A percentile compares a stretch with the other conserved stretches of the same genome.
Evolutionary conservation across 805 yeast genomes (phyloP).

Genomic region (Candida xyloterini): DNA sequence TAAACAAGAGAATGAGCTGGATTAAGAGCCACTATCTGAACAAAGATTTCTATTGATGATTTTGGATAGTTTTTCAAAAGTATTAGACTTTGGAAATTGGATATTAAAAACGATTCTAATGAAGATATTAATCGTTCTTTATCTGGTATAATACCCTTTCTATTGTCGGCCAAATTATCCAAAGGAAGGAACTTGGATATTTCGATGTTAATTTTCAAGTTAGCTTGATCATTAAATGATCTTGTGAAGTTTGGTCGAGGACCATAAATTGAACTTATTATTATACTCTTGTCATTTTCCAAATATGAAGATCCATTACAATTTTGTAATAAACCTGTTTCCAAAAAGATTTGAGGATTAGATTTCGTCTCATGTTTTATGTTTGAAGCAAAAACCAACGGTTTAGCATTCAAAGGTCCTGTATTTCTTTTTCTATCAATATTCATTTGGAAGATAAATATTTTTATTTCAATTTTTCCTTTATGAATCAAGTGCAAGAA

Average conservation of each 20-base stretch:
- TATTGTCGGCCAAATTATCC: slow-evolving; percentile 28
- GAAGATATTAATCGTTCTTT: slow-evolving; percentile 22
- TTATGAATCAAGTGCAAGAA: slow-evolving; percentile 6
- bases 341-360: slow-evolving; percentile 42
- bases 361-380: slow-evolving; percentile 17
- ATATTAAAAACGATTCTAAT: slow-evolving; percentile 39
- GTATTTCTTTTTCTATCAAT: slow-evolving; percentile 79
- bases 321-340: slow-evolving; percentile 63
- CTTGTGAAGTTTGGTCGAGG: slow-evolving; percentile 65
- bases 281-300: slow-evolving; percentile 59
- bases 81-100: slow-evolving; percentile 39
- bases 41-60: slow-evolving; percentile 76
- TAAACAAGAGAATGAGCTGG: slow-evolving; percentile 31
- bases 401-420: slow-evolving; percentile 71
- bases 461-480: slow-evolving; percentile 3
- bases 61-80: slow-evolving; percentile 79
- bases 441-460: slow-evolving; percentile 4
- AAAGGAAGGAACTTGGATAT: slow-evolving; percentile 44
- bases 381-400: slow-evolving; percentile 38
- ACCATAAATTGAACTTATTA: slow-evolving; percentile 77
- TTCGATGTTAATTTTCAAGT: slow-evolving; percentile 31
- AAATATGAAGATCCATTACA: slow-evolving; percentile 82
- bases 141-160: slow-evolving; percentile 31
- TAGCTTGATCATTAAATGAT: slow-evolving; percentile 33
- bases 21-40: slow-evolving; percentile 59